Evolutionary conservation across 169 alveolate genomes (phyloP).

Genomic region (Plasmodium relictum): DNA sequence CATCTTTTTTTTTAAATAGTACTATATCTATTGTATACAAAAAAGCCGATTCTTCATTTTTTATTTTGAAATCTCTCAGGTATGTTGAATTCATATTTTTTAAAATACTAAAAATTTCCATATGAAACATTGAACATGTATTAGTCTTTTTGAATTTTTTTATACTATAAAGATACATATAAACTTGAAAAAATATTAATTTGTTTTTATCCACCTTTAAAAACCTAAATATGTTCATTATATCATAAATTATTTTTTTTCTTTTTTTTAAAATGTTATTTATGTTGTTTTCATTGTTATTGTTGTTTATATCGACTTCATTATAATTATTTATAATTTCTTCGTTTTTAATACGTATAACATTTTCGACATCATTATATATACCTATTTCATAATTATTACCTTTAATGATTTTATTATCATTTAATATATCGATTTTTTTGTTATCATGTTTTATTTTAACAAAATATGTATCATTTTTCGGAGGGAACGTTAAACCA

Average conservation of each 20-base stretch:
- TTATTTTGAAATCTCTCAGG: constrained; percentile 37
- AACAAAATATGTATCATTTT: constrained; percentile 1
- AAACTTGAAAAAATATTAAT: constrained; percentile 61
- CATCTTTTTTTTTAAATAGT: constrained; percentile 16
- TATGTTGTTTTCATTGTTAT: not conserved
- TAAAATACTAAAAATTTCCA: constrained; percentile 45
- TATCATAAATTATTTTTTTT: not conserved
- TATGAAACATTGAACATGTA: constrained; percentile 56
- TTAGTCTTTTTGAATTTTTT: constrained; percentile 41
- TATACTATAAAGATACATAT: constrained; percentile 43
- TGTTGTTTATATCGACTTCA: constrained; percentile 2
- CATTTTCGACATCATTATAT: constrained; percentile 18
- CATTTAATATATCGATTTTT: constrained; percentile 2
- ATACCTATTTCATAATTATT: constrained; percentile 10
- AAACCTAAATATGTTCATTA: constrained; percentile 34
- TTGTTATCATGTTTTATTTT: constrained; percentile 10
- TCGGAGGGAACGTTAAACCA: not conserved
- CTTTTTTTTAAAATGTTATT: not conserved
- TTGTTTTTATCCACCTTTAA: constrained; percentile 58
- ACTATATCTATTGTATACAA: constrained; percentile 64
- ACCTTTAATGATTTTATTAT: not conserved
- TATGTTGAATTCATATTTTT: constrained; percentile 30
- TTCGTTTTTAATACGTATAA: constrained; percentile 7
- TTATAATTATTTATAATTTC: constrained; percentile 3
- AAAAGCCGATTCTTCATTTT: constrained; percentile 70